These are phyloP conservation scores for Diddensiella caesifluorescens DNA, from an alignment of 805 yeast genomes.

Conservation along the genomic window DNA sequence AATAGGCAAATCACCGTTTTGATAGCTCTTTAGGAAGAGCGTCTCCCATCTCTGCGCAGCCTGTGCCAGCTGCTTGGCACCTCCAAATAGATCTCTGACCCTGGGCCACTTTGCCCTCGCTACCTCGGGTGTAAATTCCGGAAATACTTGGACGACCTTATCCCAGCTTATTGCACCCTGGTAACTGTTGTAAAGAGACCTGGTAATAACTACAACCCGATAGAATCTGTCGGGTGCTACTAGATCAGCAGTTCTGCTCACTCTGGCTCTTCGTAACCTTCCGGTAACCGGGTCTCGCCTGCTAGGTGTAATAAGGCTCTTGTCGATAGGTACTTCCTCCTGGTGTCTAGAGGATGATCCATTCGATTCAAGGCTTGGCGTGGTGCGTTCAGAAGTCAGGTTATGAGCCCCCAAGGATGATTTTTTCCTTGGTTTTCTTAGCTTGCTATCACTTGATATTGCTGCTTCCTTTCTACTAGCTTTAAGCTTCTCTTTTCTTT, in stretches of 20 bases:
- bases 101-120: slow-evolving; percentile 66
- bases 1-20: slow-evolving; percentile 39
- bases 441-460: not conserved
- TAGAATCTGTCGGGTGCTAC: slow-evolving; percentile 48
- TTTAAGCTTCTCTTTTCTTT: not conserved
- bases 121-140: slow-evolving; percentile 38
- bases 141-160: slow-evolving; percentile 47
- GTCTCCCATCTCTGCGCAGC: slow-evolving; percentile 59
- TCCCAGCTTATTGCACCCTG: slow-evolving; percentile 62
- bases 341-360: not conserved
- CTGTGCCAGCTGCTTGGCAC: slow-evolving; percentile 51
- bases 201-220: slow-evolving; percentile 61
- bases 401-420: not conserved
- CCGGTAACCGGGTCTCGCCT: slow-evolving; percentile 9
- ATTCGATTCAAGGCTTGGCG: not conserved
- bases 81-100: slow-evolving; percentile 55
- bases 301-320: not conserved
- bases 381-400: not conserved
- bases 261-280: slow-evolving; percentile 5
- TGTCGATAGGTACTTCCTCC: not conserved
- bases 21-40: slow-evolving; percentile 54
- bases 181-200: slow-evolving; percentile 43
- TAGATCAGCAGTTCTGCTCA: slow-evolving; percentile 5
- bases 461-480: not conserved
- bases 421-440: not conserved